These are phyloP conservation scores for Simplicillium sp. DNA, from an alignment of 2,329 filamentous ascomycete genomes.

Conservation along the genomic window DNA sequence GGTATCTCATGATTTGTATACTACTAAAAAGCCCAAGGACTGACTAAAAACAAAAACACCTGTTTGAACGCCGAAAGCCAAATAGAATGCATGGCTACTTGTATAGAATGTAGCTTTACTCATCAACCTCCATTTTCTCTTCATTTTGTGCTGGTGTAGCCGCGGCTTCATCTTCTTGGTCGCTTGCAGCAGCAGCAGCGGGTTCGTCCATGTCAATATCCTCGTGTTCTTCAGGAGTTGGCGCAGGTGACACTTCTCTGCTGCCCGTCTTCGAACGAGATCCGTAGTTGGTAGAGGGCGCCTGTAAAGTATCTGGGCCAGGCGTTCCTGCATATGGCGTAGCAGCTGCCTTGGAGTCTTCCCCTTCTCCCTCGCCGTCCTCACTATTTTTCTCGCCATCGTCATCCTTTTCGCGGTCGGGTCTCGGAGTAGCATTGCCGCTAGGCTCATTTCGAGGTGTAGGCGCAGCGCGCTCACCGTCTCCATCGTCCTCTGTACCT, in stretches of 20 bases:
- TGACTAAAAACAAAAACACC: no score
- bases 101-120: constrained; percentile 13
- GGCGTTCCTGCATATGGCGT: constrained; percentile 18
- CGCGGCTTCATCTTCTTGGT: constrained; percentile 20
- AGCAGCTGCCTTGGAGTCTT: constrained; percentile 16
- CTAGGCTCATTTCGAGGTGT: constrained; percentile 41
- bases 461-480: constrained; percentile 33
- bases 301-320: constrained; percentile 5
- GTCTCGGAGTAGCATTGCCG: constrained; percentile 40
- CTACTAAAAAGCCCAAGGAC: no score
- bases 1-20: constrained; percentile 14
- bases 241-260: constrained; percentile 16
- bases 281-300: constrained; percentile 11
- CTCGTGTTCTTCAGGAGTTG: constrained; percentile 14
- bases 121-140: constrained; percentile 57
- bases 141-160: constrained; percentile 35
- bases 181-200: constrained; percentile 17
- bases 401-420: constrained; percentile 26
- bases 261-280: constrained; percentile 15
- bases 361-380: constrained; percentile 20
- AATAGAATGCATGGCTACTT: no score
- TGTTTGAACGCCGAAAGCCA: no score
- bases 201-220: constrained; percentile 41
- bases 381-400: constrained; percentile 4
- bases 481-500: constrained; percentile 51